phyloP scores from a whole-genome alignment of 305 asterid species.

The Solanum hybrid region DNA sequence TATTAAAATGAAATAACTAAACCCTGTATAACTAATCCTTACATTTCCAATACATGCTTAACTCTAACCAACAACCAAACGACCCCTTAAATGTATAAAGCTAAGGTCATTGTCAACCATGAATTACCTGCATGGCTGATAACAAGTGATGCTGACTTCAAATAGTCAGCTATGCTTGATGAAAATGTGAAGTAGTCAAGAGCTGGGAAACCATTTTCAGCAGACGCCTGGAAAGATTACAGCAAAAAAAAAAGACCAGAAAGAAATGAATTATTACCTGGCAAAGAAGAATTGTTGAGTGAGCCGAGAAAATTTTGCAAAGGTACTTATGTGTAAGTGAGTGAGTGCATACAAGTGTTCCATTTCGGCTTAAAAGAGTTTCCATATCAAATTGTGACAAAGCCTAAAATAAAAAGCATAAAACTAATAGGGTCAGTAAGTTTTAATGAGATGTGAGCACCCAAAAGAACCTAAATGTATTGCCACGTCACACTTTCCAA shows the following conservation, averaged over 20 bases:
- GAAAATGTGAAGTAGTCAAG: constrained; percentile 79
- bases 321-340: neutral
- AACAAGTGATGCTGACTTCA: constrained; percentile 79
- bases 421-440: neutral
- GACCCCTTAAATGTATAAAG: neutral
- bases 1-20: neutral
- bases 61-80: neutral
- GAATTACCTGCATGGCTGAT: constrained; percentile 86
- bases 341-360: neutral
- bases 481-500: neutral
- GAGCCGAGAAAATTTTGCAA: neutral
- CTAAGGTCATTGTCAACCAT: neutral
- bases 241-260: neutral
- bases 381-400: neutral
- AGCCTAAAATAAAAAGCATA: neutral
- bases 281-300: neutral
- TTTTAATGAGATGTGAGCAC: neutral
- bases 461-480: neutral
- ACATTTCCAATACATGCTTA: neutral
- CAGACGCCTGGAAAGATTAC: constrained; percentile 38
- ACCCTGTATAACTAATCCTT: neutral
- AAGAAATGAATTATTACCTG: neutral
- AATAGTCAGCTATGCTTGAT: constrained; percentile 72
- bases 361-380: neutral
- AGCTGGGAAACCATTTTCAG: constrained; percentile 43